Evolutionary conservation across 192 early-diverging fungal species (phyloP), one percentile per base, ranked within the genome.

Genomic region (Backusella liffmaniae): DNA sequence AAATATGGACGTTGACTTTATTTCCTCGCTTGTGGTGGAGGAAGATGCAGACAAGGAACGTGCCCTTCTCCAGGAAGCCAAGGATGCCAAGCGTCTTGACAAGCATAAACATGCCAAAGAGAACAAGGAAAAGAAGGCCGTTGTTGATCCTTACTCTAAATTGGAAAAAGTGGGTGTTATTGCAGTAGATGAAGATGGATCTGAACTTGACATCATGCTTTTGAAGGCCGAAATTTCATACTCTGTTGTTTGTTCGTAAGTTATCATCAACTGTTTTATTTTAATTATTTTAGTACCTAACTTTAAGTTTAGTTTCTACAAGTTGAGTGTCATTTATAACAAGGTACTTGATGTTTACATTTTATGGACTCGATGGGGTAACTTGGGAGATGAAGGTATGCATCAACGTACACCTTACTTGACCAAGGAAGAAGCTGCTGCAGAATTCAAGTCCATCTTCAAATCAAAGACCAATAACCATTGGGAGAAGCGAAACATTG

Each of bases 351-450:
- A 82, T 41, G 15, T 73, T 2, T 90, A 87, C 76, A 85, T 85
- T 23, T 74, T 88, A 34, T 95, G 87, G 86, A 90, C 79, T 16
- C 90, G 89, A 65, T 95, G 94, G 94, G 94, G 94, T 16, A 77
- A 86, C 26, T 90, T 94, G 42, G 94, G 94, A 18, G 84, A 82
- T 21, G 51, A 72, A 36, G 94, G 93, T 26, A 70, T 71, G 66
- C 76, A 77, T 67, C 90, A 91, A 80, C 82, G 44, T 16, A 85
- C 77, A 4, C 82, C 79, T 9, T 66, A 59, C 18, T 12, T 71
- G 4, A 39, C 69, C 51, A 15, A 82, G 36, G 75, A 84, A 6
- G 49, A 37, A 0, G 90, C 86, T 13, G 78, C 87, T 32, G 5
- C 32, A 15, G 85, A 80, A 8, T 95, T 95, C 80, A 68, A 88